Evolutionary conservation across 345 rosid genomes (phyloP).

Genomic region (Ceriops decandra): DNA sequence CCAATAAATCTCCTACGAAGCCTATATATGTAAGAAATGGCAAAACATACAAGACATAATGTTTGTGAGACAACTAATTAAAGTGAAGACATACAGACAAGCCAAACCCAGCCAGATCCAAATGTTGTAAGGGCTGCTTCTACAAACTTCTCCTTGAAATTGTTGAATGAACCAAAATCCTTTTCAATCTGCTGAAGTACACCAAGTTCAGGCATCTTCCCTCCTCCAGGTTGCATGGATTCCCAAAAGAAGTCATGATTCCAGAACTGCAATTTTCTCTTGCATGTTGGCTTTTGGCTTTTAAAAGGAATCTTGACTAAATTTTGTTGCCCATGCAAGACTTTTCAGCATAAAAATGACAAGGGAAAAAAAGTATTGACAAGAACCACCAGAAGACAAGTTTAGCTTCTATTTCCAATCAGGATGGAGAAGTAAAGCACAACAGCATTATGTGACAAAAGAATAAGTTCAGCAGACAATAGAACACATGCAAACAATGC

Average conservation of each 20-base stretch:
- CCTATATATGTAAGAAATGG: not conserved
- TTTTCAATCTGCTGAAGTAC: conserved; percentile 88
- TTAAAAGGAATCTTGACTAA: not conserved
- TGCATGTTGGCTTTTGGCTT: conserved; percentile 6
- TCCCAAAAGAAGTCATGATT: conserved; percentile 99
- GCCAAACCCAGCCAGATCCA: conserved; percentile 98
- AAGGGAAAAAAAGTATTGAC: not conserved
- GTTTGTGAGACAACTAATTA: conserved; percentile 1
- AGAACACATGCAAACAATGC: too few species aligned
- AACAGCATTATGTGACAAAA: too few species aligned
- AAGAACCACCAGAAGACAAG: not conserved
- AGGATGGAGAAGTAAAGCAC: not conserved
- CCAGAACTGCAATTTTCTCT: conserved; percentile 57
- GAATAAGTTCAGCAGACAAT: too few species aligned
- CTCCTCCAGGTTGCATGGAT: conserved; percentile 97
- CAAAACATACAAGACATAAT: not conserved
- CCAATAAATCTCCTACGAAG: too few species aligned
- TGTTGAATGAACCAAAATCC: conserved; percentile 78
- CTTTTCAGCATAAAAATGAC: not conserved
- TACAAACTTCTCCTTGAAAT: conserved; percentile 68
- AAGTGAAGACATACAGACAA: conserved; percentile 57
- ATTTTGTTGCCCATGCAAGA: not conserved
- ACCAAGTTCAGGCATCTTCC: conserved; percentile 65
- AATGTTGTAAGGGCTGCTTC: conserved; percentile 64
- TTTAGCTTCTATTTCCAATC: not conserved